Conservation (phyloP, 768 basidiomycete species). For the Boletus rubescentipes region DNA sequence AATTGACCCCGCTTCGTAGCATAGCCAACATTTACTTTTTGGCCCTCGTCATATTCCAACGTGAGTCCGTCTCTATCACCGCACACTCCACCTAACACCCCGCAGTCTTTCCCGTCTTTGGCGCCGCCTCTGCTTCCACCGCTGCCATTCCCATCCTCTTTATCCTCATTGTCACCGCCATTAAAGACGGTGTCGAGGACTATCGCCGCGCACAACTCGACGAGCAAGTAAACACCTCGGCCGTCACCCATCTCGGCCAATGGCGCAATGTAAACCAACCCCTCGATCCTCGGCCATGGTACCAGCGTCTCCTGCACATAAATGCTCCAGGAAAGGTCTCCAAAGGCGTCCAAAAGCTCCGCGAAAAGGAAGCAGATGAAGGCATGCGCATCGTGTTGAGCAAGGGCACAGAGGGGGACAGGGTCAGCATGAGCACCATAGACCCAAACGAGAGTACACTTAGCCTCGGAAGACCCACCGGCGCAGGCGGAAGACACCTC, state of each 20-base stretch:
- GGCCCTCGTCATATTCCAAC: constrained; percentile 74
- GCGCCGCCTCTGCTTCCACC: constrained; percentile 77
- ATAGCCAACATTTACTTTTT: constrained; percentile 95
- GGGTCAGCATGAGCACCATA: constrained; percentile 44
- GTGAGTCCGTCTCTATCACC: constrained; percentile 38
- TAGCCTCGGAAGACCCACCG: constrained; percentile 36
- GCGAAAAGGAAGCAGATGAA: constrained; percentile 76
- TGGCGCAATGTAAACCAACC: constrained; percentile 93
- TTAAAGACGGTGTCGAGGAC: constrained; percentile 97
- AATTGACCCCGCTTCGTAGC: constrained; percentile 34
- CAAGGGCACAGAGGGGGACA: constrained; percentile 36
- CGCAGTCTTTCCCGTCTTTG: constrained; percentile 87
- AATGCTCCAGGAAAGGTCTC: constrained; percentile 75
- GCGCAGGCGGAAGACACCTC: constrained; percentile 50
- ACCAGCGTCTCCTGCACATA: constrained; percentile 69
- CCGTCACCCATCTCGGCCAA: constrained; percentile 83
- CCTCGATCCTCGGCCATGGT: constrained; percentile 69
- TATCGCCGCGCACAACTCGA: constrained; percentile 87
- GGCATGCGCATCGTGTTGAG: constrained; percentile 64
- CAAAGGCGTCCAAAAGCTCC: constrained; percentile 80
- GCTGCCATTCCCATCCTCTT: constrained; percentile 85
- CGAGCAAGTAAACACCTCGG: constrained; percentile 93
- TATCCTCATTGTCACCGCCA: constrained; percentile 83
- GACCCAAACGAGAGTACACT: constrained; percentile 44
- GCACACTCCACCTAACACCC: constrained; percentile 10